A percentile compares a stretch with the other conserved stretches of the same genome.
phyloP scores from a whole-genome alignment of 257 asterid species.

The Eucommia ulmoides region DNA sequence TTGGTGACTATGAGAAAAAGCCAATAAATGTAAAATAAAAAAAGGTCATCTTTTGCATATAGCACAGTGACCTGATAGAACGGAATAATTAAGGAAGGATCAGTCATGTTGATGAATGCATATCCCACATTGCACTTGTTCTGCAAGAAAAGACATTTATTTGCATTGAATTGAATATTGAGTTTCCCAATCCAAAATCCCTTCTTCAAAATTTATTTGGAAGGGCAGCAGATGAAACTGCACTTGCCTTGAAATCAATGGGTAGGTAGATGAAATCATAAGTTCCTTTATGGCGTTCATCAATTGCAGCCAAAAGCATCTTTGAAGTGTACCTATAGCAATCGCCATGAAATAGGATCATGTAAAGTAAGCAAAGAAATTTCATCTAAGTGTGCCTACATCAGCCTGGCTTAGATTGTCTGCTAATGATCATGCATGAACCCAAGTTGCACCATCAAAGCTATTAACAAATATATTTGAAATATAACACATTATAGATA shows the following conservation, averaged over 20 bases:
- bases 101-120: conserved; percentile 96
- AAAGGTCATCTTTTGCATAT: conserved; percentile 8
- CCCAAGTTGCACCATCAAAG: no score
- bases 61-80: conserved; percentile 54
- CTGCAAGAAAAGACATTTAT: conserved; percentile 34
- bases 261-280: conserved; percentile 95
- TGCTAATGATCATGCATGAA: no score
- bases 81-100: conserved; percentile 68
- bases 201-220: background rate
- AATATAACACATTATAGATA: no score
- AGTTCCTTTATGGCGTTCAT: conserved; percentile 88
- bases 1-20: background rate
- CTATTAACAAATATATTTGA: no score
- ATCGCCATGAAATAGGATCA: conserved; percentile 18
- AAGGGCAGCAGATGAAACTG: conserved; percentile 1
- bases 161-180: background rate
- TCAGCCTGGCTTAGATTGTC: no score
- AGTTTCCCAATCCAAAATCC: background rate
- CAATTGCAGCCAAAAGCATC: conserved; percentile 98
- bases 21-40: conserved; percentile 3
- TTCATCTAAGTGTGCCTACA: no score
- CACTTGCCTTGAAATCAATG: conserved; percentile 90
- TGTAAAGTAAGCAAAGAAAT: no score
- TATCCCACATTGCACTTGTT: conserved; percentile 98
- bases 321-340: conserved; percentile 80